Evolutionary conservation across 768 basidiomycete genomes (phyloP).

Genomic region (Hydnomerulius pinastri): DNA sequence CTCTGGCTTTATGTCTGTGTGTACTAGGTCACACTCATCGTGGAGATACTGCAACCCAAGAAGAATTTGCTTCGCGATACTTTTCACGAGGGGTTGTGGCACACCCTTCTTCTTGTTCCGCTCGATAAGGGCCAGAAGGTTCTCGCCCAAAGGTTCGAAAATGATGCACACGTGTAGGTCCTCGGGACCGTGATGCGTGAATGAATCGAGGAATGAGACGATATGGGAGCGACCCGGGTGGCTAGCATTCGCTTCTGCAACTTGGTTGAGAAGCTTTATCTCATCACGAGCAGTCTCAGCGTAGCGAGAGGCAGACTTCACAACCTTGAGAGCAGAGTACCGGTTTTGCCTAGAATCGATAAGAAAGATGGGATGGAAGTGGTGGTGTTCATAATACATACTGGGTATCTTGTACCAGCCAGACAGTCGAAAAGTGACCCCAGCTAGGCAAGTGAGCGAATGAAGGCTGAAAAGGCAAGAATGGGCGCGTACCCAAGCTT

Average conservation of each 20-base stretch:
- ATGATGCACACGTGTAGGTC: conserved; percentile 86
- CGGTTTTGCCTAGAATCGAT: conserved; percentile 52
- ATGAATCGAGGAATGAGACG: conserved; percentile 90
- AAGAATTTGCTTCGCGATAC: conserved; percentile 83
- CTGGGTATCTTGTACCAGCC: conserved; percentile 82
- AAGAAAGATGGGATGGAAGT: conserved; percentile 12
- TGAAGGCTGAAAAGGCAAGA: background rate
- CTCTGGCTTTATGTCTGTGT: conserved; percentile 94
- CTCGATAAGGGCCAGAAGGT: conserved; percentile 71
- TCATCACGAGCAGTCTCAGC: conserved; percentile 97
- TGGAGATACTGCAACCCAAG: conserved; percentile 91
- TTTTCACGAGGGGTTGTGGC: conserved; percentile 77
- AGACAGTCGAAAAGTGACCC: conserved; percentile 96
- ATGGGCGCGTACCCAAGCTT: conserved; percentile 74
- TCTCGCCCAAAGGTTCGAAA: conserved; percentile 84
- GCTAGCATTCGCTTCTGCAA: conserved; percentile 65
- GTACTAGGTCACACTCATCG: conserved; percentile 88
- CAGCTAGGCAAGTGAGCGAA: conserved; percentile 51
- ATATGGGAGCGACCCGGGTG: conserved; percentile 82
- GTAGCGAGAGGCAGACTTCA: conserved; percentile 93
- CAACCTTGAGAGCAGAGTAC: conserved; percentile 92
- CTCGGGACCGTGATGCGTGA: conserved; percentile 74
- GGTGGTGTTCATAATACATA: conserved; percentile 40
- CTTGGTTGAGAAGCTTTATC: conserved; percentile 85
- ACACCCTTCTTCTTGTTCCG: conserved; percentile 84